A percentile compares a stretch with the other conserved stretches of the same genome.
Conservation (phyloP, 2,329 filamentous ascomycete genomes). For the Xylariaceae sp. region DNA sequence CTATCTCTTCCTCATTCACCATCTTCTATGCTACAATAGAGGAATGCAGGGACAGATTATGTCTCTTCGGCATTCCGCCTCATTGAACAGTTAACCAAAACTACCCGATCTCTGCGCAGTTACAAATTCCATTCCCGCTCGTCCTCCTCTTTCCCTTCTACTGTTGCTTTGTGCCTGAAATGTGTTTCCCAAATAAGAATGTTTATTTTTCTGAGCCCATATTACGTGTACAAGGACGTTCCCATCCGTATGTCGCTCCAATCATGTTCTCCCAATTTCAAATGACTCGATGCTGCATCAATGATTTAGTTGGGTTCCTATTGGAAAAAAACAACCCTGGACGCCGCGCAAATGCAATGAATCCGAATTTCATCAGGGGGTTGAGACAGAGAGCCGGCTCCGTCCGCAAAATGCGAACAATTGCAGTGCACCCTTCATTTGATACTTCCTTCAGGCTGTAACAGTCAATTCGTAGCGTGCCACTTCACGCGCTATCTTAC, state of each 20-base stretch:
- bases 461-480: slow-evolving; percentile 2
- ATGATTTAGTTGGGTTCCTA: no score
- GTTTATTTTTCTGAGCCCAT: slow-evolving; percentile 24
- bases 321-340: slow-evolving; percentile 27
- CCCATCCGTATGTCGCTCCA: slow-evolving; percentile 1
- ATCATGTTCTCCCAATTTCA: not conserved
- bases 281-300: no score
- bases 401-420: slow-evolving; percentile 13
- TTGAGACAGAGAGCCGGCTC: slow-evolving; percentile 31
- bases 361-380: slow-evolving; percentile 29
- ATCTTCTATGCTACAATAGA: not conserved
- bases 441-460: slow-evolving; percentile 18
- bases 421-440: slow-evolving; percentile 11
- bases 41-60: not conserved
- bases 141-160: not conserved
- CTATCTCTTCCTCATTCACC: no score
- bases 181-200: slow-evolving; percentile 16
- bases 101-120: not conserved
- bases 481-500: slow-evolving; percentile 19
- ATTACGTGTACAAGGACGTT: slow-evolving; percentile 29
- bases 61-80: slow-evolving; percentile 1
- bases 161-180: slow-evolving; percentile 9
- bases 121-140: slow-evolving; percentile 1
- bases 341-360: slow-evolving; percentile 40
- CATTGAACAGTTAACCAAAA: slow-evolving; percentile 7